Evolutionary conservation across 2,329 filamentous ascomycete genomes (phyloP).

Genomic region (Xylaria sp.): DNA sequence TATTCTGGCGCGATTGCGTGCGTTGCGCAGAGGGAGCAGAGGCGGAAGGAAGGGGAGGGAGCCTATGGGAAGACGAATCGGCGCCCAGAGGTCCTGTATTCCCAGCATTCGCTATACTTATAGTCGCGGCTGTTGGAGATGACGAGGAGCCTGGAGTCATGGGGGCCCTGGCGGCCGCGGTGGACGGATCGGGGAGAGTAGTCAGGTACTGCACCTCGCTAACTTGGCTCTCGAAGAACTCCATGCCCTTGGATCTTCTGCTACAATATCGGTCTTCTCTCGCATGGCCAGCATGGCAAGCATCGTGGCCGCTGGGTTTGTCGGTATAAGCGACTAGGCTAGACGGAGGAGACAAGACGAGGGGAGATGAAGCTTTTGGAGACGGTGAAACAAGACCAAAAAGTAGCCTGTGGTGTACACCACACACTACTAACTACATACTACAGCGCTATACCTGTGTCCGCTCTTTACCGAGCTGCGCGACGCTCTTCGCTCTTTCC

Average conservation of each 20-base stretch:
- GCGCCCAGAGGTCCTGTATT: conserved; percentile 3
- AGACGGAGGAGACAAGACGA: neutral
- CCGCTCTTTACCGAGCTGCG: conserved; percentile 16
- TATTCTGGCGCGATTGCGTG: conserved; percentile 25
- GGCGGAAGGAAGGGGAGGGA: neutral
- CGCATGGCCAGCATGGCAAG: conserved; percentile 32
- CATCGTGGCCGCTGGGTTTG: conserved; percentile 34
- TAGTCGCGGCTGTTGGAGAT: conserved; percentile 22
- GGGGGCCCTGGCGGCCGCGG: conserved; percentile 35
- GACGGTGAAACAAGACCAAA: conserved; percentile 6
- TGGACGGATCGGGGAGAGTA: conserved; percentile 43
- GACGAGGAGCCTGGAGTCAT: conserved; percentile 30
- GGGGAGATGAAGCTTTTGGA: neutral
- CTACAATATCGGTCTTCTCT: conserved; percentile 27
- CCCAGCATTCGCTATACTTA: conserved; percentile 3
- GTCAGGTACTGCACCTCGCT: conserved; percentile 52
- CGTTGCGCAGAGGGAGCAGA: conserved; percentile 3
- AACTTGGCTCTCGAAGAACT: conserved; percentile 52
- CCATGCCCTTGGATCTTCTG: conserved; percentile 43
- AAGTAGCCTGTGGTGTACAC: neutral
- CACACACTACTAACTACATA: neutral
- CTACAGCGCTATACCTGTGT: neutral
- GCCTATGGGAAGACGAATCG: conserved; percentile 8
- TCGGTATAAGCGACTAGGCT: conserved; percentile 16
- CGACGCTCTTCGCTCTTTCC: neutral